These are phyloP conservation scores for Epichloe uncinata DNA, from an alignment of 2,329 filamentous ascomycete genomes.

Conservation along the genomic window DNA sequence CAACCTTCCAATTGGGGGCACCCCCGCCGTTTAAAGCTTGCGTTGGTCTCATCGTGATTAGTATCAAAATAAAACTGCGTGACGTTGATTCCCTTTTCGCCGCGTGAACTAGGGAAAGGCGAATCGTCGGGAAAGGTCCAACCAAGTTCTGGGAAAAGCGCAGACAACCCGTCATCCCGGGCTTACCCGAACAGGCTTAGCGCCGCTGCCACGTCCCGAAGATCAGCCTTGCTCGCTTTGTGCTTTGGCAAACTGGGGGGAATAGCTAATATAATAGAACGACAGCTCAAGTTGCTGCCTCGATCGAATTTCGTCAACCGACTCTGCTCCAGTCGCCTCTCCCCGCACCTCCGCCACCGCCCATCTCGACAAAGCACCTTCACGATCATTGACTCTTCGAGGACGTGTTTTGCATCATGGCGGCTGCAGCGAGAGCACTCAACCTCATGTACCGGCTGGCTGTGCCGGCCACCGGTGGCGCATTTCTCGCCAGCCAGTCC, in stretches of 20 bases:
- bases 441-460: constrained; percentile 53
- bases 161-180: constrained; percentile 14
- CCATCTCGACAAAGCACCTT: neutral
- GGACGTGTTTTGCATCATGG: constrained; percentile 21
- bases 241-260: neutral
- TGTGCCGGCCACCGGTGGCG: constrained; percentile 58
- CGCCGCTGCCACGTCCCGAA: constrained; percentile 10
- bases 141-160: constrained; percentile 12
- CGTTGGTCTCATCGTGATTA: constrained; percentile 28
- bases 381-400: neutral
- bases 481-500: constrained; percentile 58
- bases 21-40: constrained; percentile 23
- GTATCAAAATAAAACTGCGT: constrained; percentile 12
- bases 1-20: constrained; percentile 19
- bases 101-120: constrained; percentile 6
- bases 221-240: constrained; percentile 8
- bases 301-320: neutral
- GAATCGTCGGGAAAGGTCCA: constrained; percentile 9
- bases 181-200: constrained; percentile 23
- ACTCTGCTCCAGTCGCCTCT: neutral
- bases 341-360: neutral
- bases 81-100: constrained; percentile 13
- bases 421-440: constrained; percentile 43
- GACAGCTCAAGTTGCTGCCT: neutral
- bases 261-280: neutral